These are phyloP conservation scores for Russula brevipes DNA, from an alignment of 768 basidiomycete species.

Conservation along the genomic window DNA sequence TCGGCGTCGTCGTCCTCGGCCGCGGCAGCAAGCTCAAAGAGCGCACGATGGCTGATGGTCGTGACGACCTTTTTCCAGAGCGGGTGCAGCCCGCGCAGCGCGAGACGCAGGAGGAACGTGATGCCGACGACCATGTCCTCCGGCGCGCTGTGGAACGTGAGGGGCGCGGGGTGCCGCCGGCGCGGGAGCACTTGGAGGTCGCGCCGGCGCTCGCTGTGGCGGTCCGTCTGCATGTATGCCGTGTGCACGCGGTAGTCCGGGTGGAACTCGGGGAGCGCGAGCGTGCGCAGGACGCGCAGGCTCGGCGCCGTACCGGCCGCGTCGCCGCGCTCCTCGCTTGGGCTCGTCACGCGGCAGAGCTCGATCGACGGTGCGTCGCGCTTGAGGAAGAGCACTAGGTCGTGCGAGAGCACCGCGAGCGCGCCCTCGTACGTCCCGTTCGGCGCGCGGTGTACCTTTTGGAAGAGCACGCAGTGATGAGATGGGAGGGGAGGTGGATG, in stretches of 20 bases:
- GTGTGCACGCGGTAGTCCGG: slow-evolving; percentile 10
- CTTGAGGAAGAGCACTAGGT: slow-evolving; percentile 15
- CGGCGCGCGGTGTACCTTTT: slow-evolving; percentile 14
- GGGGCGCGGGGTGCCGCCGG: neutral
- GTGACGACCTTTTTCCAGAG: slow-evolving; percentile 12
- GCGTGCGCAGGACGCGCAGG: slow-evolving; percentile 11
- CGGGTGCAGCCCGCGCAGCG: neutral
- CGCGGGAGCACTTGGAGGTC: neutral
- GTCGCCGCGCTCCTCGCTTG: neutral
- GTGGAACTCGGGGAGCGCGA: slow-evolving; percentile 9
- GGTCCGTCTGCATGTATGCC: slow-evolving; percentile 20
- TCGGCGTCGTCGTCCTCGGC: neutral
- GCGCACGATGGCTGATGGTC: slow-evolving; percentile 11
- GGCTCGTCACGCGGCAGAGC: slow-evolving; percentile 4
- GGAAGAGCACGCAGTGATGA: neutral
- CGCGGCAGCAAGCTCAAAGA: slow-evolving; percentile 3
- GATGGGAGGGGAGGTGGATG: neutral
- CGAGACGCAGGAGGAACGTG: slow-evolving; percentile 16
- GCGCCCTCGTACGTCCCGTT: slow-evolving; percentile 19
- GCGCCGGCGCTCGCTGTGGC: neutral
- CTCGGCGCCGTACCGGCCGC: neutral
- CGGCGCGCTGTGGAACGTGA: slow-evolving; percentile 19
- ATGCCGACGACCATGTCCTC: slow-evolving; percentile 19
- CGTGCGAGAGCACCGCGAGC: slow-evolving; percentile 10
- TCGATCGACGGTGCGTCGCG: slow-evolving; percentile 6